Percentiles rank a stretch among this genome's conserved stretches.
Conservation (phyloP, 129 eudicot species). For the Helianthus tuberosus region DNA sequence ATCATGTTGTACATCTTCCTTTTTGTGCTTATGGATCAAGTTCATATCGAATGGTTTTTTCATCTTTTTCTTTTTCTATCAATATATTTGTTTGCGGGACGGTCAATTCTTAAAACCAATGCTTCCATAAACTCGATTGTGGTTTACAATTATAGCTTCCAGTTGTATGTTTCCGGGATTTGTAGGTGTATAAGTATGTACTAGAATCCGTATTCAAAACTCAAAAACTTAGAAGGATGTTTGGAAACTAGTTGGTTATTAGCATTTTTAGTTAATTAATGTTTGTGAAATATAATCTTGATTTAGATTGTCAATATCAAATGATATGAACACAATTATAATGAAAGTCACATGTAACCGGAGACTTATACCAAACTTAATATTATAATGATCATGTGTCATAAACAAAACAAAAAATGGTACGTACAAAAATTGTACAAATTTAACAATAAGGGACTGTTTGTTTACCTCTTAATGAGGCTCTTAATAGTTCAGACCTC, state of each 20-base stretch:
- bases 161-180: neutral
- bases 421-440: neutral
- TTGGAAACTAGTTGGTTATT: constrained; percentile 3
- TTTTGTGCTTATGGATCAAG: constrained; percentile 16
- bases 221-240: constrained; percentile 9
- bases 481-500: too few species aligned
- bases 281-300: neutral
- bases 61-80: neutral
- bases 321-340: neutral
- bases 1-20: constrained; percentile 19
- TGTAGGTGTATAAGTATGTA: neutral
- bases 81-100: neutral
- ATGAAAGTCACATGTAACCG: constrained; percentile 1
- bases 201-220: neutral
- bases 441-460: neutral
- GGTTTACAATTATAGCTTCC: too few species aligned
- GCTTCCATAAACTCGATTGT: too few species aligned
- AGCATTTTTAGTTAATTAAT: neutral
- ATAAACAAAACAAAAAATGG: neutral
- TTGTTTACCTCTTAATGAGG: too few species aligned
- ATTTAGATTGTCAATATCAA: constrained; percentile 1
- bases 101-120: too few species aligned
- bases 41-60: neutral
- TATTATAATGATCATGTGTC: neutral
- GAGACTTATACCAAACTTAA: constrained; percentile 14